Base-by-base conservation (phyloP, 1,139 yeast species). In the Debaryomyces coudertii region DNA sequence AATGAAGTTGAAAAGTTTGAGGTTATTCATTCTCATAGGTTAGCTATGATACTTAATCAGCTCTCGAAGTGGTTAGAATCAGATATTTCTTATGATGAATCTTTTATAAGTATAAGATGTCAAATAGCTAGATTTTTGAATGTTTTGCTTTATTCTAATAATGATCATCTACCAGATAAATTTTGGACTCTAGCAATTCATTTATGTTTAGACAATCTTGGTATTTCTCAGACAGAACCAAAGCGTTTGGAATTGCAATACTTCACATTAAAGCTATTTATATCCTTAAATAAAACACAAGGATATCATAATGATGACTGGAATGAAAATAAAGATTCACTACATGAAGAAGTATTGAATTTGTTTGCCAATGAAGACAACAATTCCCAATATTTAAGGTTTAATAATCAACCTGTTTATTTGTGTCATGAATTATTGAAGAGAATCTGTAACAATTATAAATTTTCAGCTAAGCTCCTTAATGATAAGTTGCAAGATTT, bases 51-150 rank as follows among this genome's bases (percentile, higher is more conserved):
- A 12, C 53, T 87, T 8, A 76, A 70, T 35, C 76, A 79, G 12
- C 55, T 87, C 3, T 61, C 68, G 5, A 62, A 63, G 23, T 85
- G 89, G 87, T 58, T 85, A 23, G 88, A 83, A 29, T 73, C 83
- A 15, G 87, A 82, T 24, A 57, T 74, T 37, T 81, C 87, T 1
- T 86, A 80, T 60, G 90, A 84, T 23, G 65, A 69, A 0, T 74
- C 67, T 7, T 87, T 85, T 51, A 56, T 69, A 12, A 61, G 69
- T 4, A 60, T 83, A 38, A 73, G 95, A 56, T 62, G 81, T 22
- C 80, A 76, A 39, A 55, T 86, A 24, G 62, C 83, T 7, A 73
- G 73, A 40, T 75, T 87, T 44, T 69, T 84, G 29, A 52, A 56
- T 5, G 66, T 66, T 3, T 52, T 73, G 9, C 47, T 69, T 6